These are phyloP conservation scores for Globisporangium solare DNA, from an alignment of 352 stramenopile species.

Conservation along the genomic window DNA sequence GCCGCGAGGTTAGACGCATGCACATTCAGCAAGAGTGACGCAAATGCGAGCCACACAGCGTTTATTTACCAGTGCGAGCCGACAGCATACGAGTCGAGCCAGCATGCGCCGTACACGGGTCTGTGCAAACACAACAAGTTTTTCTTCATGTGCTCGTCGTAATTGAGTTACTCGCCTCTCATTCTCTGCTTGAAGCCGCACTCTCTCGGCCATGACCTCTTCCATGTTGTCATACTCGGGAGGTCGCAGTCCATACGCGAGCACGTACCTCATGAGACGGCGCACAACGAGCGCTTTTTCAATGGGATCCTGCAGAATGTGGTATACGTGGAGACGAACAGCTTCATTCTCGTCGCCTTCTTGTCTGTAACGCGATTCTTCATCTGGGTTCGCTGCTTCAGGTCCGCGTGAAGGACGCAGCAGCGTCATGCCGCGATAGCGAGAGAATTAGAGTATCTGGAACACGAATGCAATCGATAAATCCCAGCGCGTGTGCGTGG, in stretches of 20 bases:
- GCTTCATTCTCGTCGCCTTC: not conserved
- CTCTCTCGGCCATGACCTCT: slow-evolving; percentile 25
- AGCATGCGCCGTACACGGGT: slow-evolving; percentile 25
- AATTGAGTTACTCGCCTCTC: not conserved
- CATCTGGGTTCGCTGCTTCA: not conserved
- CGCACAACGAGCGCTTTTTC: slow-evolving; percentile 23
- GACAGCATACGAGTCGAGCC: slow-evolving; percentile 23
- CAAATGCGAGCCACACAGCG: not conserved
- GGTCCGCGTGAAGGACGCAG: not conserved
- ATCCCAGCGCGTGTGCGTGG: slow-evolving; percentile 25
- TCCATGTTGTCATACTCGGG: slow-evolving; percentile 39
- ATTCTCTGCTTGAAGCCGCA: not conserved
- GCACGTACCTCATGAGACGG: slow-evolving; percentile 33
- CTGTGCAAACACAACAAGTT: slow-evolving; percentile 31
- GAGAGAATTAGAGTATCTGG: slow-evolving; percentile 29
- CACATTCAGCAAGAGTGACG: not conserved
- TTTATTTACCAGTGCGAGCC: slow-evolving; percentile 30
- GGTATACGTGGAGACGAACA: not conserved
- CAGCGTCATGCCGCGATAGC: slow-evolving; percentile 23
- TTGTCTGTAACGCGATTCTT: not conserved
- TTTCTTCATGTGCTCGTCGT: slow-evolving; percentile 12
- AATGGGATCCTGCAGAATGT: not conserved
- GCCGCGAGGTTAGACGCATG: not conserved
- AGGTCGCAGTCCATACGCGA: slow-evolving; percentile 17
- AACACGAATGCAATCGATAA: slow-evolving; percentile 32